A percentile compares a stretch with the other conserved stretches of the same genome.
Evolutionary conservation across 768 basidiomycete genomes (phyloP).

Genomic region (Leccinellum luteum): DNA sequence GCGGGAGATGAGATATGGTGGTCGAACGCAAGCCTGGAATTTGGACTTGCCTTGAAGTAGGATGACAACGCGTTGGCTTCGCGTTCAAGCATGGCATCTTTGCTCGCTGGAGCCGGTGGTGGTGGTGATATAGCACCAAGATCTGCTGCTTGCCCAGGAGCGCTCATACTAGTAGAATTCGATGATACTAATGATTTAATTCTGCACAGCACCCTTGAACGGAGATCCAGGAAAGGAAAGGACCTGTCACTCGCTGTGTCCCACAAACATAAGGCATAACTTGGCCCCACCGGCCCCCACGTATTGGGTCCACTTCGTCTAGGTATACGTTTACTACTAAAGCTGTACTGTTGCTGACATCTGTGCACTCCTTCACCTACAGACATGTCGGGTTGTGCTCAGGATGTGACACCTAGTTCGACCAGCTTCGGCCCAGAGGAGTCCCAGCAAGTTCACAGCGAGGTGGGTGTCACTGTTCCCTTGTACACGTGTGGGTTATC

Average conservation of each 20-base stretch:
- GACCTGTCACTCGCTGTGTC: not conserved
- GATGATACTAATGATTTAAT: conserved; percentile 41
- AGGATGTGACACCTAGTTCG: conserved; percentile 15
- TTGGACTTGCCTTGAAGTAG: conserved; percentile 52
- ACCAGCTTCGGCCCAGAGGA: conserved; percentile 18
- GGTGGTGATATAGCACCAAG: conserved; percentile 49
- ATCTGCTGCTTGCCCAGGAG: conserved; percentile 29
- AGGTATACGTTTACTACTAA: conserved; percentile 4
- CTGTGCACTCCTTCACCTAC: not conserved
- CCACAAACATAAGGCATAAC: not conserved
- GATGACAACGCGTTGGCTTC: conserved; percentile 58
- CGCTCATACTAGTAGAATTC: conserved; percentile 23
- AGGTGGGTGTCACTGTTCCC: conserved; percentile 12
- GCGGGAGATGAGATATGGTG: conserved; percentile 1
- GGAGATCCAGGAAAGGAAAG: conserved; percentile 27
- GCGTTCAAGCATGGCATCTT: conserved; percentile 51
- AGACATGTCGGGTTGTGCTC: conserved; percentile 23
- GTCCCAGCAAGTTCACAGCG: not conserved
- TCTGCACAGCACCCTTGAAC: conserved; percentile 38
- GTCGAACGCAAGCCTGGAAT: not conserved
- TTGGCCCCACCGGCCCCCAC: too few species aligned
- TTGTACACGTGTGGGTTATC: not conserved
- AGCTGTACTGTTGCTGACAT: not conserved
- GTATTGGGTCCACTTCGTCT: not conserved
- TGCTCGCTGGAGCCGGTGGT: conserved; percentile 34